phyloP scores from a whole-genome alignment of 192 early-diverging fungal species.

The Funneliformis geosporum region DNA sequence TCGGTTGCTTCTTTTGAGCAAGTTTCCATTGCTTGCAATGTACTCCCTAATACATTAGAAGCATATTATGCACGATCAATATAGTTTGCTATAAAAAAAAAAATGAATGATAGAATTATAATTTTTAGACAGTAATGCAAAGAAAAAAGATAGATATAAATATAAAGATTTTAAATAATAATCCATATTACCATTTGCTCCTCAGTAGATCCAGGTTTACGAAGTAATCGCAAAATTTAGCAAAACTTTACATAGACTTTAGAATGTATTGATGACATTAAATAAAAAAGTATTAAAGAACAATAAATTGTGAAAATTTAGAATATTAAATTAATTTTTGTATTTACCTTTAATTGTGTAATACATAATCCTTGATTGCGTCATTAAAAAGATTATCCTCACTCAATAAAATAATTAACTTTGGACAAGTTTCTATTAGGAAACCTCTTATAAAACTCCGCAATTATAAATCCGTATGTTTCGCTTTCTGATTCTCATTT shows the following conservation, averaged over 20 bases:
- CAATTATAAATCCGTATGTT: conserved; percentile 32
- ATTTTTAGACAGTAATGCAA: conserved; percentile 12
- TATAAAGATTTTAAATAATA: neutral
- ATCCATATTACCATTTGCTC: neutral
- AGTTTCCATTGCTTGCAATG: conserved; percentile 56
- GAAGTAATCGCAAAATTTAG: conserved; percentile 23
- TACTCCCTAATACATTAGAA: conserved; percentile 44
- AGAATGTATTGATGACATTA: neutral
- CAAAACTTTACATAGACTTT: conserved; percentile 10
- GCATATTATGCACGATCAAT: conserved; percentile 28
- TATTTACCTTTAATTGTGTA: neutral
- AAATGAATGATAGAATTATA: neutral
- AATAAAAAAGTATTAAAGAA: neutral
- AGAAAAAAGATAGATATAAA: neutral
- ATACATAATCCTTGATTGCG: neutral
- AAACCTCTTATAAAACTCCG: neutral
- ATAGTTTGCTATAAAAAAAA: neutral
- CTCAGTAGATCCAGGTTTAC: neutral
- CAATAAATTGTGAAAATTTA: neutral
- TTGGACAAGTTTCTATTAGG: neutral
- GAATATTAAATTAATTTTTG: neutral
- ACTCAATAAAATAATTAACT: neutral
- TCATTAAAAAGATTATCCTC: conserved; percentile 14
- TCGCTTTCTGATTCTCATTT: conserved; percentile 35
- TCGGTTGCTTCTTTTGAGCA: conserved; percentile 59